Conservation (phyloP, 352 stramenopile genomes). For the Phytopythium montanum region DNA sequence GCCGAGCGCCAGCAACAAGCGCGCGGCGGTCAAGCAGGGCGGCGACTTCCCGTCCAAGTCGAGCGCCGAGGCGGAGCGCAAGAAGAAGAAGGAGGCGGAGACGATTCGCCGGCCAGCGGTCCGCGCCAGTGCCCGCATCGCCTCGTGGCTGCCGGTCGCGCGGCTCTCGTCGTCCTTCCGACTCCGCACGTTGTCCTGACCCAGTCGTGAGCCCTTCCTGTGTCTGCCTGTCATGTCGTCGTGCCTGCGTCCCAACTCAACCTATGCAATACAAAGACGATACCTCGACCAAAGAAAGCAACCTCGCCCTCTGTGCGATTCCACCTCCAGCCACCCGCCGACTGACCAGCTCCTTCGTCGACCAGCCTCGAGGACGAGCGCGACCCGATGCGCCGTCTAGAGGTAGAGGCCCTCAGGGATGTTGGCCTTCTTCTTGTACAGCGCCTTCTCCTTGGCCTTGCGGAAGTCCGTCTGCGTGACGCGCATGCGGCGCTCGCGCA, state of each 20-base stretch:
- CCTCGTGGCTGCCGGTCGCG: conserved; percentile 28
- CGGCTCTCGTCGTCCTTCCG: conserved; percentile 21
- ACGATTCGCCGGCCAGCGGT: conserved; percentile 7
- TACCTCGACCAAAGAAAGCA: neutral
- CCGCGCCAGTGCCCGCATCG: conserved; percentile 16
- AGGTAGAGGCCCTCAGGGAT: conserved; percentile 99
- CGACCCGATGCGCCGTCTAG: conserved; percentile 43
- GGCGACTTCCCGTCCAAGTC: conserved; percentile 6
- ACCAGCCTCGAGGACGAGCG: neutral
- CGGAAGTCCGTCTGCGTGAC: conserved; percentile 99
- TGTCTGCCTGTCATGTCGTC: neutral
- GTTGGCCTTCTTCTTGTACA: conserved; percentile 99
- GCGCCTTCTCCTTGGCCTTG: conserved; percentile 99
- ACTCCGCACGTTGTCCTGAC: conserved; percentile 10
- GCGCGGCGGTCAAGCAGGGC: conserved; percentile 1
- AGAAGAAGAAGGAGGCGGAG: conserved; percentile 16
- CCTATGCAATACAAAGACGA: neutral
- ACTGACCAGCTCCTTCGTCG: conserved; percentile 13
- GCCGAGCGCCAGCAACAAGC: conserved; percentile 9
- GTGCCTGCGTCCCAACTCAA: neutral
- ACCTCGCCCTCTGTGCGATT: neutral
- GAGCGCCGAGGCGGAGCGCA: conserved; percentile 8
- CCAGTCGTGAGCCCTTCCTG: neutral
- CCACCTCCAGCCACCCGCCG: conserved; percentile 18
- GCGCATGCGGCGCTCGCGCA: conserved; percentile 99